Conservation (phyloP, 1,139 yeast genomes). For the Taphrina betulina region DNA sequence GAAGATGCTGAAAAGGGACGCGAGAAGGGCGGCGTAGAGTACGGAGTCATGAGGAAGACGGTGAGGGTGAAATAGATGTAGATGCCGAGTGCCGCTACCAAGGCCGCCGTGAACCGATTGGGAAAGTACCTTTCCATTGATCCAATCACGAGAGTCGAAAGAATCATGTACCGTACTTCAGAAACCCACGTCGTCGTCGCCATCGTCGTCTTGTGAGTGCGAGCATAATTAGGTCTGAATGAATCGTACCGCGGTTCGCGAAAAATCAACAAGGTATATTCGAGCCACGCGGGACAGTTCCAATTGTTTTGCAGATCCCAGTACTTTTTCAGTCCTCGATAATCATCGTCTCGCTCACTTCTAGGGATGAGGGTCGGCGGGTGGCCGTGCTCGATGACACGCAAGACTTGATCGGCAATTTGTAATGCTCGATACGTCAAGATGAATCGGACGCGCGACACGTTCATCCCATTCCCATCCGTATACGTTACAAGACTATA, state of each 20-base stretch:
- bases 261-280: slow-evolving; percentile 1
- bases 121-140: not conserved
- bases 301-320: not conserved
- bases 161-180: not conserved
- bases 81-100: not conserved
- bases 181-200: not conserved
- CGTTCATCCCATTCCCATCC: not conserved
- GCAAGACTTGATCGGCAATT: not conserved
- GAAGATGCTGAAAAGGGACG: slow-evolving; percentile 1
- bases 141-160: not conserved
- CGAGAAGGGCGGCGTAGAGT: slow-evolving; percentile 11
- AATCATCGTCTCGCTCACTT: not conserved
- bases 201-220: not conserved
- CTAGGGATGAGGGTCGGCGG: not conserved
- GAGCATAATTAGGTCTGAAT: not conserved
- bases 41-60: slow-evolving; percentile 1
- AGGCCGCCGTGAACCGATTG: not conserved
- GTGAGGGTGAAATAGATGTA: not conserved
- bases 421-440: slow-evolving; percentile 3
- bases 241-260: slow-evolving; percentile 9
- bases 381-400: not conserved
- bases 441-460: slow-evolving; percentile 5
- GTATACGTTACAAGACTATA: no score
- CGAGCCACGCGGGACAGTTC: not conserved
- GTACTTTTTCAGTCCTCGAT: not conserved